phyloP scores from a whole-genome alignment of 805 yeast genomes.

The Wickerhamomyces xylosicus region DNA sequence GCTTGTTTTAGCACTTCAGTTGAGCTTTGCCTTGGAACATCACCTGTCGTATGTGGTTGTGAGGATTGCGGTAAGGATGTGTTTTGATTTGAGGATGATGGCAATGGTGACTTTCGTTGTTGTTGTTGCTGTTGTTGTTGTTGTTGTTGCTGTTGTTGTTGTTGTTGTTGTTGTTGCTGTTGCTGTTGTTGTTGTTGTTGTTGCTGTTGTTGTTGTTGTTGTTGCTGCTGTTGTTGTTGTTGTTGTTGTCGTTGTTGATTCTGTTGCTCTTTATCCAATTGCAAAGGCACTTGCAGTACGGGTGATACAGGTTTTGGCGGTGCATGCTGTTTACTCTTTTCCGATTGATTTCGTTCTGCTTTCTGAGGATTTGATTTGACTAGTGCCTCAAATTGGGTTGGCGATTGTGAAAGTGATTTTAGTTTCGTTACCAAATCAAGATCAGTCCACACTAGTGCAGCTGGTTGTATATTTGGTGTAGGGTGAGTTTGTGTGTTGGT shows the following conservation, averaged over 20 bases:
- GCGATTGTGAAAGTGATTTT: neutral
- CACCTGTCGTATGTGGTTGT: conserved; percentile 1
- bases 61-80: neutral
- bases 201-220: neutral
- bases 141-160: neutral
- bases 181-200: neutral
- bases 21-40: no score
- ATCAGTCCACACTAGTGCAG: neutral
- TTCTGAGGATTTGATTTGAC: no score
- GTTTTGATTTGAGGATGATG: neutral
- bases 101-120: conserved; percentile 1
- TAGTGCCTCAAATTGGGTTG: neutral
- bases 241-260: neutral
- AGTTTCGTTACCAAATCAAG: neutral
- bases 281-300: neutral
- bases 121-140: conserved; percentile 1
- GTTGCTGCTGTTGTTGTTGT: neutral
- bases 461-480: neutral
- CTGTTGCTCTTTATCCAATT: neutral
- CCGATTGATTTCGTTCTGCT: no score
- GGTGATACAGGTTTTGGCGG: neutral
- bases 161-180: neutral
- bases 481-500: no score
- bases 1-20: no score
- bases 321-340: no score